These are phyloP conservation scores for Balakata baccata DNA, from an alignment of 345 rosid genomes.

Conservation along the genomic window DNA sequence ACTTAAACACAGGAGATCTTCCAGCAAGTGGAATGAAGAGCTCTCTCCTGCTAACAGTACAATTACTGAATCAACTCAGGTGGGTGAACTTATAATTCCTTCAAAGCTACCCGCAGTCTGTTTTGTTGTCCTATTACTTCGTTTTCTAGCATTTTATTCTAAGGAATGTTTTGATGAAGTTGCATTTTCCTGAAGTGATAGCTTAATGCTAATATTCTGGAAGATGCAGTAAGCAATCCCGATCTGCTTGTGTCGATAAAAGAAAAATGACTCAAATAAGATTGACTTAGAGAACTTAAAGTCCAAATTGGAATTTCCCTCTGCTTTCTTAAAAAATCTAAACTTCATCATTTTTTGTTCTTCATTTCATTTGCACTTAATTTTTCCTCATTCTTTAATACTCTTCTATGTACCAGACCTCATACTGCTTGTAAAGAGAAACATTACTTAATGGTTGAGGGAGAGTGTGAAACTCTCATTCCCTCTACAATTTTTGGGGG, in stretches of 20 bases:
- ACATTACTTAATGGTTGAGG: neutral
- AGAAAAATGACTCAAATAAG: neutral
- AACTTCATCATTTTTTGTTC: too few relatives aligned
- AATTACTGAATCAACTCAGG: slow-evolving; percentile 66
- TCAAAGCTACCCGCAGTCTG: slow-evolving; percentile 46
- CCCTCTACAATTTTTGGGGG: neutral
- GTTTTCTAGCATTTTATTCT: neutral
- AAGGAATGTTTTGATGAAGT: neutral
- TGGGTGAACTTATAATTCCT: slow-evolving; percentile 48
- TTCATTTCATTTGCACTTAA: neutral
- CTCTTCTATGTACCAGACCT: neutral
- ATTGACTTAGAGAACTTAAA: neutral
- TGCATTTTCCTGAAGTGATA: neutral
- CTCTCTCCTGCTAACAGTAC: slow-evolving; percentile 61
- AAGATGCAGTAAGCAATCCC: neutral
- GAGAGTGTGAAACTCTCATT: neutral
- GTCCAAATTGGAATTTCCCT: too few relatives aligned
- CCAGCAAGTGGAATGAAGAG: slow-evolving; percentile 80
- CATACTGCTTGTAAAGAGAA: neutral
- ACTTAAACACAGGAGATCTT: slow-evolving; percentile 59
- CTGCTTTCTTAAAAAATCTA: too few relatives aligned
- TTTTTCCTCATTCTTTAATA: neutral
- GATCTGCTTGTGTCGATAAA: neutral
- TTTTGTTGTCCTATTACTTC: slow-evolving; percentile 13
- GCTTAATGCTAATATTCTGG: neutral